Evolutionary conservation across 2,329 filamentous ascomycete species (phyloP).

Genomic region (Verticillium nonalfalfae): DNA sequence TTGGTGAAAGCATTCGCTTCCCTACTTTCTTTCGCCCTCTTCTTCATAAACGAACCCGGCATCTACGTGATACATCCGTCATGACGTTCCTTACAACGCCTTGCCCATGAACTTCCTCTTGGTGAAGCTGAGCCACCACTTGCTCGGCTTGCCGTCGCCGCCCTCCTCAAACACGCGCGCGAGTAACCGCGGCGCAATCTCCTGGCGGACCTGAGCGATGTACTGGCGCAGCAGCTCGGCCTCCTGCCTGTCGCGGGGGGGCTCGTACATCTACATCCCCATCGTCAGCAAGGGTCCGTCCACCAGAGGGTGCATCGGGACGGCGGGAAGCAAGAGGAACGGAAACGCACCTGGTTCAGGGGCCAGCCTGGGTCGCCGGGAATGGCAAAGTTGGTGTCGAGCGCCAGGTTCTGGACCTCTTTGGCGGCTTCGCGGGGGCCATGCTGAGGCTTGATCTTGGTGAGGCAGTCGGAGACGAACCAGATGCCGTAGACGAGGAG

Average conservation of each 20-base stretch:
- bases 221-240: conserved; percentile 86
- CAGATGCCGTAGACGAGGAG: conserved; percentile 95
- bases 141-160: conserved; percentile 60
- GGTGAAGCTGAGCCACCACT: conserved; percentile 98
- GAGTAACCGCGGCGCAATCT: conserved; percentile 76
- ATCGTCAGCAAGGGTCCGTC: conserved; percentile 4
- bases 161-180: conserved; percentile 79
- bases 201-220: conserved; percentile 86
- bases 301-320: not conserved
- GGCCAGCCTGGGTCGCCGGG: conserved; percentile 92
- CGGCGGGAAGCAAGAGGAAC: not conserved
- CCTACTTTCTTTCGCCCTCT: not conserved
- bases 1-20: not conserved
- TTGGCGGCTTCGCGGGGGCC: conserved; percentile 53
- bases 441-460: conserved; percentile 76
- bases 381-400: conserved; percentile 89
- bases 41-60: not conserved
- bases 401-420: conserved; percentile 82
- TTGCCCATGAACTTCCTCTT: conserved; percentile 99
- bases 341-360: conserved; percentile 66
- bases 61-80: not conserved
- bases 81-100: conserved; percentile 48
- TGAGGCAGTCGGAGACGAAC: conserved; percentile 85
- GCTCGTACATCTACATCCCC: conserved; percentile 67
- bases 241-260: conserved; percentile 79